These are phyloP conservation scores for Fistulifera pelliculosa DNA, from an alignment of 108 stramenopile genomes.

Conservation along the genomic window DNA sequence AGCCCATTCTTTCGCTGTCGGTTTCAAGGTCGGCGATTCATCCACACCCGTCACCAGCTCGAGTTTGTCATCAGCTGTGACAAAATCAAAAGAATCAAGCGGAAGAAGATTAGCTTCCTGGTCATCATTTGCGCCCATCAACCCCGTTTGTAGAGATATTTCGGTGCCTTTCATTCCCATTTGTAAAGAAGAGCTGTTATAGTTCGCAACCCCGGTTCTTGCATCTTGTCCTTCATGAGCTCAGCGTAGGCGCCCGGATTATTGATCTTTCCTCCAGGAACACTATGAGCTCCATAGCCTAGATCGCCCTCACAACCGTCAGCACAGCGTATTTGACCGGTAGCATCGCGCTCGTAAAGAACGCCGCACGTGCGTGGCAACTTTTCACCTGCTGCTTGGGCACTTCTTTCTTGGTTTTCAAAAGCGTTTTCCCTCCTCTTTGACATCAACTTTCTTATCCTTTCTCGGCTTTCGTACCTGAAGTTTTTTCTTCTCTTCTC, in stretches of 20 bases:
- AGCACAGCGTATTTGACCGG: conserved; percentile 49
- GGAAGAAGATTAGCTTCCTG: background rate
- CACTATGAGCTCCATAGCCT: conserved; percentile 75
- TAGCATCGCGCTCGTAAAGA: conserved; percentile 54
- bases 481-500: conserved; percentile 2
- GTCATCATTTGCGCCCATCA: conserved; percentile 1
- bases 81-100: conserved; percentile 25
- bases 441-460: conserved; percentile 11
- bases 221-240: conserved; percentile 28
- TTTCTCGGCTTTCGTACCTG: conserved; percentile 20
- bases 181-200: background rate
- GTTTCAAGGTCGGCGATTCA: conserved; percentile 53
- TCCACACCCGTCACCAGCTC: conserved; percentile 46
- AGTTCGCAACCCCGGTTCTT: background rate
- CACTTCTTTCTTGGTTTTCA: conserved; percentile 12
- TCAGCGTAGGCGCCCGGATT: conserved; percentile 54
- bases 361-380: conserved; percentile 77
- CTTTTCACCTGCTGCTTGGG: conserved; percentile 15
- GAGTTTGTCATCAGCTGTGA: conserved; percentile 55
- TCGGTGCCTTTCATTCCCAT: background rate
- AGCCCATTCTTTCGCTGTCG: conserved; percentile 71
- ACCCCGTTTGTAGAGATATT: background rate
- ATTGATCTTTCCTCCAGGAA: conserved; percentile 66
- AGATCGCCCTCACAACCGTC: conserved; percentile 78
- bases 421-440: conserved; percentile 12